Percentiles rank a stretch among this genome's conserved stretches.
These are phyloP conservation scores for Draba incana DNA, from an alignment of 345 rosid species.

Conservation along the genomic window DNA sequence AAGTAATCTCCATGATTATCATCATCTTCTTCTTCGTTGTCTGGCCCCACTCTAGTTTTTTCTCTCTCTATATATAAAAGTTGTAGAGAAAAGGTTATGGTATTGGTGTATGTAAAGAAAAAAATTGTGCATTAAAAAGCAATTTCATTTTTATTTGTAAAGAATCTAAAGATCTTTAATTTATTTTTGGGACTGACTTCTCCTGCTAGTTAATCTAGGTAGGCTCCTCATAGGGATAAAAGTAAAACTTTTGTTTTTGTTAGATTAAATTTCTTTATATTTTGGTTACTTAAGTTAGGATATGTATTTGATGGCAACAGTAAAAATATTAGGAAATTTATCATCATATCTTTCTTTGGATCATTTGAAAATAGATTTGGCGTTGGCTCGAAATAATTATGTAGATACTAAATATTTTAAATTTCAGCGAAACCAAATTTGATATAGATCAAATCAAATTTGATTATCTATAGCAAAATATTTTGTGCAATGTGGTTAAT, in stretches of 20 bases:
- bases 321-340: background rate
- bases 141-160: background rate
- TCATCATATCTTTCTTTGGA: background rate
- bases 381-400: background rate
- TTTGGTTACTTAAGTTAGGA: constrained; percentile 5
- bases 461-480: no score
- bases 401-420: background rate
- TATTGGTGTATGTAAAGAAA: background rate
- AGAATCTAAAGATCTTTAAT: background rate
- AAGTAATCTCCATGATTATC: constrained; percentile 30
- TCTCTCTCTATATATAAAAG: background rate
- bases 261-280: background rate
- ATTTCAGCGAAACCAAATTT: background rate
- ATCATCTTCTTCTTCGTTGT: constrained; percentile 10
- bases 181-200: constrained; percentile 5
- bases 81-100: no score
- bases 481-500: no score
- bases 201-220: background rate
- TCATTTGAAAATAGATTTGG: background rate
- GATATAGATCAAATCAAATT: background rate
- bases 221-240: background rate
- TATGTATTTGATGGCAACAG: background rate
- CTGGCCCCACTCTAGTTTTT: constrained; percentile 31
- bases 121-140: constrained; percentile 9
- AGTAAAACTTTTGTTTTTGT: background rate